These are phyloP conservation scores for Cicer pinnatifidum DNA, from an alignment of 306 rosid species.

Conservation along the genomic window DNA sequence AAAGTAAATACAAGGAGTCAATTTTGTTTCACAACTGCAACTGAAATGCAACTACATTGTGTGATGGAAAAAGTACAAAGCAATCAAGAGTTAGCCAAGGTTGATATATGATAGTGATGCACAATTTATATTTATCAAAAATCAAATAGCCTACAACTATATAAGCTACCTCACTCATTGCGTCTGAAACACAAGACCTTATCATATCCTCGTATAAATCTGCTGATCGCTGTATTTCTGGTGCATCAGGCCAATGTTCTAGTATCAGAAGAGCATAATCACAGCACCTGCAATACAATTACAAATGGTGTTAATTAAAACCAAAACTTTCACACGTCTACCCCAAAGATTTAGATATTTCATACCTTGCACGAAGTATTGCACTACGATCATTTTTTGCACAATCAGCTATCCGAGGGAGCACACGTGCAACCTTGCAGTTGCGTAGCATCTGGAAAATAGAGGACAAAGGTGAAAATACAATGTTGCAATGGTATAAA, in stretches of 20 bases:
- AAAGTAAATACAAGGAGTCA: conserved; percentile 7
- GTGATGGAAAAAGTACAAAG: conserved; percentile 21
- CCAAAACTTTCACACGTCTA: conserved; percentile 26
- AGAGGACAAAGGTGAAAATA: conserved; percentile 40
- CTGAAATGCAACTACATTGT: conserved; percentile 21
- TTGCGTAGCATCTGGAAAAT: conserved; percentile 82
- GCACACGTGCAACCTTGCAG: conserved; percentile 92
- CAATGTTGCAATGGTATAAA: conserved; percentile 28
- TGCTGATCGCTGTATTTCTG: conserved; percentile 89
- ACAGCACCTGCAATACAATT: conserved; percentile 74
- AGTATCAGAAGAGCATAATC: conserved; percentile 92
- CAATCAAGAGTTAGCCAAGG: conserved; percentile 30
- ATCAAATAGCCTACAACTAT: conserved; percentile 34
- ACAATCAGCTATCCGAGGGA: conserved; percentile 84
- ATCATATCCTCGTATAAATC: conserved; percentile 91
- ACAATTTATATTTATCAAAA: conserved; percentile 3
- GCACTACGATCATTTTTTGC: conserved; percentile 95
- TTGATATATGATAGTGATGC: conserved; percentile 39
- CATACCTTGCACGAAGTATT: conserved; percentile 91
- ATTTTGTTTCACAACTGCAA: conserved; percentile 31
- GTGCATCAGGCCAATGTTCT: conserved; percentile 98
- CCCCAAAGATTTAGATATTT: conserved; percentile 17
- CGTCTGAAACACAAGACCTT: conserved; percentile 94
- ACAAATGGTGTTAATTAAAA: conserved; percentile 44
- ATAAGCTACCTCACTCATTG: conserved; percentile 93